phyloP scores from a whole-genome alignment of 306 rosid species.

The Corylus heterophylla region DNA sequence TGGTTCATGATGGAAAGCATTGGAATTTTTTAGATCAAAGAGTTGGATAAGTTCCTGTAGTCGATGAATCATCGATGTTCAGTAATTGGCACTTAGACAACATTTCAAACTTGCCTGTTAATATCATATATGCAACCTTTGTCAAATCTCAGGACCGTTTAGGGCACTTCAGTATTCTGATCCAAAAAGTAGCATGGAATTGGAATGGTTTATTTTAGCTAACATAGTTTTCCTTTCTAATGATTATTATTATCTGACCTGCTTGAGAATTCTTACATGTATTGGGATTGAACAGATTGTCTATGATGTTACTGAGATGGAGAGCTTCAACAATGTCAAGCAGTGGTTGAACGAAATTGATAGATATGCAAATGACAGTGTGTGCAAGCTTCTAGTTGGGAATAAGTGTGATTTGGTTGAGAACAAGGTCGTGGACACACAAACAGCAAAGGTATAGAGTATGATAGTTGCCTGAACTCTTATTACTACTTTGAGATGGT shows the following conservation, averaged over 20 bases:
- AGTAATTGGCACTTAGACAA: background rate
- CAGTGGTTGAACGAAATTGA: conserved; percentile 97
- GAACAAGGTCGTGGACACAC: conserved; percentile 84
- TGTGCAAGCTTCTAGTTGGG: conserved; percentile 95
- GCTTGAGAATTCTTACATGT: conserved; percentile 13
- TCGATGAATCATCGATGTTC: background rate
- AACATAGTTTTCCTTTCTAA: background rate
- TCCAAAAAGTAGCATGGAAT: background rate
- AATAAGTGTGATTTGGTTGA: conserved; percentile 87
- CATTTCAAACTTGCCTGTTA: background rate
- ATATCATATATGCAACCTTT: background rate
- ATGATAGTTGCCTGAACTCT: background rate
- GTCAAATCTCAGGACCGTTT: background rate
- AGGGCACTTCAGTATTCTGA: background rate
- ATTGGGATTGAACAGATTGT: conserved; percentile 71
- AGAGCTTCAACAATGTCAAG: conserved; percentile 96
- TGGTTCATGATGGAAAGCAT: background rate
- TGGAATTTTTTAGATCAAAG: background rate
- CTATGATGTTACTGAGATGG: conserved; percentile 93
- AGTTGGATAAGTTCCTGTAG: background rate
- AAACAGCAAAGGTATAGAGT: conserved; percentile 71
- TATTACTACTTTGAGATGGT: background rate
- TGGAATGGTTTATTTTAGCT: background rate
- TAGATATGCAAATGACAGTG: conserved; percentile 88
- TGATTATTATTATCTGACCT: background rate